Conservation (phyloP, 164 flowering plant species). For the Buxus sempervirens region DNA sequence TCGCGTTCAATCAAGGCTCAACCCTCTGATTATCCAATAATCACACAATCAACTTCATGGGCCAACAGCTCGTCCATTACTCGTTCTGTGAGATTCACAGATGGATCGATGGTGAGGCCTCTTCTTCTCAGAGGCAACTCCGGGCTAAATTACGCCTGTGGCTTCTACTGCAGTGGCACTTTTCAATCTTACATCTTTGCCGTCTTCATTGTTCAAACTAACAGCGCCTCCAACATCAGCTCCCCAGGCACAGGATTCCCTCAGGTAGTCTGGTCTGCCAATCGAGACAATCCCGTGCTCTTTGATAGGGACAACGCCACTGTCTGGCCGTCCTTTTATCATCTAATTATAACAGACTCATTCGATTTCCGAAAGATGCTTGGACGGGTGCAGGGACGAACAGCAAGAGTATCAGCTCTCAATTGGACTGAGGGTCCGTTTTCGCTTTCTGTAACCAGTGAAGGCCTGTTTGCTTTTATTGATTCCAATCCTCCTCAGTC, state of each 20-base stretch:
- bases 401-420: conserved; percentile 9
- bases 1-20: conserved; percentile 2
- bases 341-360: conserved; percentile 24
- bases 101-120: conserved; percentile 15
- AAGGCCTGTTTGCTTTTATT: conserved; percentile 13
- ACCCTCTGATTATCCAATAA: conserved; percentile 9
- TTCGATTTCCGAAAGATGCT: conserved; percentile 19
- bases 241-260: no score
- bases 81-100: background rate
- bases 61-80: conserved; percentile 4
- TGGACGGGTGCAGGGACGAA: conserved; percentile 10
- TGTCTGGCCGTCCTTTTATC: conserved; percentile 33
- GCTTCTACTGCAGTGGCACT: conserved; percentile 22
- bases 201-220: no score
- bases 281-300: conserved; percentile 11
- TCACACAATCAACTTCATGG: conserved; percentile 20
- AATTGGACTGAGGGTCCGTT: conserved; percentile 15
- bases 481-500: conserved; percentile 8
- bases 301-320: background rate
- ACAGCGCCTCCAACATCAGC: no score
- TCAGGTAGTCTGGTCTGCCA: conserved; percentile 16
- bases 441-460: background rate
- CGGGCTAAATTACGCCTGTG: conserved; percentile 20
- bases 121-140: conserved; percentile 18
- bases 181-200: conserved; percentile 16